These are phyloP conservation scores for Microdochium bolleyi DNA, from an alignment of 2,329 filamentous ascomycete species.

Conservation along the genomic window DNA sequence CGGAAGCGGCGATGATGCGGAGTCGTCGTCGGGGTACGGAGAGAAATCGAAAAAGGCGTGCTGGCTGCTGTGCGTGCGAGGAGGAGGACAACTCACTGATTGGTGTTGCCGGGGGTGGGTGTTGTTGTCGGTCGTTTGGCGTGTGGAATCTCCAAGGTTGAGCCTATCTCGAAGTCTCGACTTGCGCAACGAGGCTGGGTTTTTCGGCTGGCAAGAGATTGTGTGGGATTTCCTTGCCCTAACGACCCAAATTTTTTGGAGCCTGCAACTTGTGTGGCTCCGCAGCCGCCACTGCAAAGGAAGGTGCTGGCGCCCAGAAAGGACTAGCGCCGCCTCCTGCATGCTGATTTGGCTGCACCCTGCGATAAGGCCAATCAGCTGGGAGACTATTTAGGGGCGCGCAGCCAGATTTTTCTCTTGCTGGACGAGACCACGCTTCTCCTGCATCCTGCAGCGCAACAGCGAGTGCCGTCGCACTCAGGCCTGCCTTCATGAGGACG, in stretches of 20 bases:
- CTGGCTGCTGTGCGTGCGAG: constrained; percentile 3
- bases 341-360: neutral
- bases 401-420: neutral
- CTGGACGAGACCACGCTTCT: neutral
- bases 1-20: constrained; percentile 3
- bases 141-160: constrained; percentile 8
- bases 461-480: neutral
- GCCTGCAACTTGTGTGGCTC: neutral
- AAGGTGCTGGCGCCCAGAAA: too few relatives aligned
- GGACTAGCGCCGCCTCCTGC: neutral
- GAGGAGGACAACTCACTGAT: constrained; percentile 13
- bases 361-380: neutral
- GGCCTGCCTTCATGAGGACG: neutral
- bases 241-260: neutral
- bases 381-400: neutral
- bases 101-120: constrained; percentile 11
- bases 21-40: constrained; percentile 4
- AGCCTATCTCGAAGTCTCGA: constrained; percentile 14
- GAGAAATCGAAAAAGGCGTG: constrained; percentile 8
- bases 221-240: neutral
- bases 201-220: neutral
- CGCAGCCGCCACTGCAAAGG: neutral
- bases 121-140: constrained; percentile 12
- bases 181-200: neutral
- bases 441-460: neutral